phyloP scores from a whole-genome alignment of 495 filamentous ascomycete species.

The Neurospora sp. region DNA sequence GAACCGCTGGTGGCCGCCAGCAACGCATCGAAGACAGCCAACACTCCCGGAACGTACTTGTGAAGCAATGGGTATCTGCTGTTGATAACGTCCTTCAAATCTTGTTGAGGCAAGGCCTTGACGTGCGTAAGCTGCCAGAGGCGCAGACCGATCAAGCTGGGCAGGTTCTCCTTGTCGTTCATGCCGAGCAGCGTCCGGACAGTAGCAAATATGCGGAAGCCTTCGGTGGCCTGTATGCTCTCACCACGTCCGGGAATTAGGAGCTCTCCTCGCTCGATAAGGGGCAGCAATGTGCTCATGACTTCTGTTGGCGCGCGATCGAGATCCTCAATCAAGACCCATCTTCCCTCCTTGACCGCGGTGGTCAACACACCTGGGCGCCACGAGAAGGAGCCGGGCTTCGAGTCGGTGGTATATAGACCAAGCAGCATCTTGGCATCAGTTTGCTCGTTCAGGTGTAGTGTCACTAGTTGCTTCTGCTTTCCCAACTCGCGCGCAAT shows the following conservation, averaged over 20 bases:
- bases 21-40: constrained; percentile 65
- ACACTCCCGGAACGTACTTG: constrained; percentile 57
- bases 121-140: constrained; percentile 72
- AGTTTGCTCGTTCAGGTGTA: constrained; percentile 94
- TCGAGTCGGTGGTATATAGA: constrained; percentile 76
- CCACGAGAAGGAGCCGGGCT: constrained; percentile 85
- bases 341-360: constrained; percentile 84
- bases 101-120: constrained; percentile 52
- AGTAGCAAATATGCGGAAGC: constrained; percentile 85
- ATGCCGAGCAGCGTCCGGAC: constrained; percentile 68
- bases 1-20: constrained; percentile 42
- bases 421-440: constrained; percentile 93
- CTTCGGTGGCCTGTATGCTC: constrained; percentile 65
- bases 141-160: constrained; percentile 59
- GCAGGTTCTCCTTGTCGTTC: constrained; percentile 54
- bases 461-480: constrained; percentile 67
- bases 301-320: constrained; percentile 94
- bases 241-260: constrained; percentile 80
- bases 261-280: constrained; percentile 82
- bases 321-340: constrained; percentile 94
- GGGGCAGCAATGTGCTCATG: constrained; percentile 78
- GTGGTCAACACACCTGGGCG: constrained; percentile 88
- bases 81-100: constrained; percentile 64
- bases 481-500: constrained; percentile 67
- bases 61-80: constrained; percentile 59